Percentiles rank a stretch among this genome's conserved stretches.
Evolutionary conservation across 2,329 filamentous ascomycete genomes (phyloP).

Genomic region (Penicillium psychrosexuale): DNA sequence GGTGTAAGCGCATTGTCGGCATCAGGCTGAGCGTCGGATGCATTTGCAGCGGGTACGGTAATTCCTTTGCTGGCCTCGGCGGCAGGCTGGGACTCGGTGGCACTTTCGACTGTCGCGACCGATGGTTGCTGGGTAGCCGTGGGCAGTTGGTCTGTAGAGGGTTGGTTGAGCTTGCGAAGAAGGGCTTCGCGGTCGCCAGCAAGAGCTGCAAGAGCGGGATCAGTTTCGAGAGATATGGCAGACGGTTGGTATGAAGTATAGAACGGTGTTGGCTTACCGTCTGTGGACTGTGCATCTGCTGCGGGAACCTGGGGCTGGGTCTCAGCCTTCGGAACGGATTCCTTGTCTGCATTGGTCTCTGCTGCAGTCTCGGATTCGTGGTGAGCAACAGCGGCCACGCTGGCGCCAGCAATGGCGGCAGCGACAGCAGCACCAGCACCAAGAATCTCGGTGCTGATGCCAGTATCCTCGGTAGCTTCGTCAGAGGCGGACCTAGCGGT

Average conservation of each 20-base stretch:
- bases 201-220: constrained; percentile 31
- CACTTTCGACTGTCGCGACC: constrained; percentile 3
- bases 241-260: constrained; percentile 20
- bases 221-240: constrained; percentile 32
- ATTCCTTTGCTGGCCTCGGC: constrained; percentile 13
- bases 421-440: constrained; percentile 28
- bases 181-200: constrained; percentile 35
- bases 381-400: constrained; percentile 22
- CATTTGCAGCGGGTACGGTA: constrained; percentile 5
- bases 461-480: constrained; percentile 17
- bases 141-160: constrained; percentile 30
- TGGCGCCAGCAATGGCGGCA: constrained; percentile 24
- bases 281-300: constrained; percentile 19
- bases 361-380: constrained; percentile 14
- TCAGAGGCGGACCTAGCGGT: neutral
- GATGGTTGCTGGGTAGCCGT: constrained; percentile 84
- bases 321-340: constrained; percentile 11
- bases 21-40: constrained; percentile 5
- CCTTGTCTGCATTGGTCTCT: constrained; percentile 1
- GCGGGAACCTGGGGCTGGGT: constrained; percentile 14
- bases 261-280: constrained; percentile 23
- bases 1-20: constrained; percentile 9
- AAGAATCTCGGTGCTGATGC: constrained; percentile 24
- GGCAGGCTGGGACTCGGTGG: constrained; percentile 13
- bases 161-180: constrained; percentile 30